phyloP scores from a whole-genome alignment of 1,284 basidiomycete genomes.

The Trichosporon coremiiforme region DNA sequence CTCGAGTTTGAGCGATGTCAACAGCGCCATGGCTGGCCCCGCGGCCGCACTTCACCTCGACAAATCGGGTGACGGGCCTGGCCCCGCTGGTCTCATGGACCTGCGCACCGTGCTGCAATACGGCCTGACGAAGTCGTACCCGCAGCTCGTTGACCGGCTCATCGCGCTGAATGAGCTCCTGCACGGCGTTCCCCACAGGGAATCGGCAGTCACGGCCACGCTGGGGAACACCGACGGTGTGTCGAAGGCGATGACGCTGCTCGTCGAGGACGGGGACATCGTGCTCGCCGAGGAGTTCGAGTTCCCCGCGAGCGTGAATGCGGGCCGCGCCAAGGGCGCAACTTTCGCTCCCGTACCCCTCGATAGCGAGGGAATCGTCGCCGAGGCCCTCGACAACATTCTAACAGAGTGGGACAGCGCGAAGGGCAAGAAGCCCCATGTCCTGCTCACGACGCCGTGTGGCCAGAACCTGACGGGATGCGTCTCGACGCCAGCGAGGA shows the following conservation, averaged over 20 bases:
- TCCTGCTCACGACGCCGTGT: conserved; percentile 59
- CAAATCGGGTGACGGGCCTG: conserved; percentile 43
- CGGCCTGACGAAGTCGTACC: conserved; percentile 55
- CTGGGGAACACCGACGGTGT: conserved; percentile 55
- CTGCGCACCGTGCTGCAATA: conserved; percentile 58
- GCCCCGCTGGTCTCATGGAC: conserved; percentile 51
- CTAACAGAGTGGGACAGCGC: conserved; percentile 54
- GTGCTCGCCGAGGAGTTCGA: conserved; percentile 61
- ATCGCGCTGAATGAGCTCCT: conserved; percentile 55
- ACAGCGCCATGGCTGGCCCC: conserved; percentile 27
- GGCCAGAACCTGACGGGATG: conserved; percentile 61
- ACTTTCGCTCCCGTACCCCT: conserved; percentile 59
- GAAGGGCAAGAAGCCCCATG: conserved; percentile 57
- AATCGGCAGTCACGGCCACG: conserved; percentile 56
- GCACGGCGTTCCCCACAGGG: conserved; percentile 41
- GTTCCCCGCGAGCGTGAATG: conserved; percentile 58
- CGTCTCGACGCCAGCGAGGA: conserved; percentile 56
- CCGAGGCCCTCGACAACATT: conserved; percentile 57
- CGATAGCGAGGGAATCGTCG: conserved; percentile 59
- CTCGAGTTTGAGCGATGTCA: conserved; percentile 25
- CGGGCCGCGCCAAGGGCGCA: conserved; percentile 57
- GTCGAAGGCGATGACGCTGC: conserved; percentile 58
- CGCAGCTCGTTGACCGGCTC: conserved; percentile 53
- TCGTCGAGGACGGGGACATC: conserved; percentile 47
- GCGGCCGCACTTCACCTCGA: conserved; percentile 50